Conservation (phyloP, 805 yeast species). For the Ogataea glucozyma region DNA sequence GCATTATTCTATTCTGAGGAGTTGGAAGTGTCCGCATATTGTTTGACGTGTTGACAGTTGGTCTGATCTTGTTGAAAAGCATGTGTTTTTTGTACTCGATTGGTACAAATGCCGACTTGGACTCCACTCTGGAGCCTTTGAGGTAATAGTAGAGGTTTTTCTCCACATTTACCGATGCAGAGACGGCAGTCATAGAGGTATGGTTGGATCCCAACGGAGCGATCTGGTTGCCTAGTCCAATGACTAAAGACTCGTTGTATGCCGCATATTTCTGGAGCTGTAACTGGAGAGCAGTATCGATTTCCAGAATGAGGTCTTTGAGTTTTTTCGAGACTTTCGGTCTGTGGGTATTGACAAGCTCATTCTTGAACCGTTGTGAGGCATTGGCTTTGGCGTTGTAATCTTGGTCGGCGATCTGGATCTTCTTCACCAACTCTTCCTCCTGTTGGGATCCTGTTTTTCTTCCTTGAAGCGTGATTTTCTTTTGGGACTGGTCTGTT, state of each 20-base stretch:
- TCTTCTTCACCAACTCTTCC: conserved; percentile 80
- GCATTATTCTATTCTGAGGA: conserved; percentile 5
- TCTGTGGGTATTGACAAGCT: conserved; percentile 68
- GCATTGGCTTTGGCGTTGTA: conserved; percentile 74
- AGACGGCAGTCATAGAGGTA: conserved; percentile 70
- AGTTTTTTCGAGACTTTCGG: conserved; percentile 74
- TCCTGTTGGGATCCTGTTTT: conserved; percentile 85
- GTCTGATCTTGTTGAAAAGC: conserved; percentile 40
- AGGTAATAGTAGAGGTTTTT: conserved; percentile 75
- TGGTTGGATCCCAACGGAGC: conserved; percentile 60
- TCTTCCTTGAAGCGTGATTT: conserved; percentile 76
- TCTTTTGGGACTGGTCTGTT: conserved; percentile 82
- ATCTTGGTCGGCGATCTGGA: conserved; percentile 82
- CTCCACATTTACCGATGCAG: conserved; percentile 79
- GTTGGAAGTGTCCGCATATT: background rate
- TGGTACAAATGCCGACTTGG: conserved; percentile 50
- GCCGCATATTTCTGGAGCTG: conserved; percentile 89
- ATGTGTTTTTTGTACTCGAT: conserved; percentile 75
- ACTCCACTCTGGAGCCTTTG: conserved; percentile 34
- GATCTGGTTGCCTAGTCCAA: conserved; percentile 82
- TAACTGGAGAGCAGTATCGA: conserved; percentile 85
- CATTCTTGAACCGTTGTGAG: conserved; percentile 73
- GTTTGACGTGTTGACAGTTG: background rate
- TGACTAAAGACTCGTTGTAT: conserved; percentile 76
- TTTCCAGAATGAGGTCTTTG: conserved; percentile 76